Base-by-base conservation (phyloP, 2,329 filamentous ascomycete genomes). In the Phyllachora maydis region DNA sequence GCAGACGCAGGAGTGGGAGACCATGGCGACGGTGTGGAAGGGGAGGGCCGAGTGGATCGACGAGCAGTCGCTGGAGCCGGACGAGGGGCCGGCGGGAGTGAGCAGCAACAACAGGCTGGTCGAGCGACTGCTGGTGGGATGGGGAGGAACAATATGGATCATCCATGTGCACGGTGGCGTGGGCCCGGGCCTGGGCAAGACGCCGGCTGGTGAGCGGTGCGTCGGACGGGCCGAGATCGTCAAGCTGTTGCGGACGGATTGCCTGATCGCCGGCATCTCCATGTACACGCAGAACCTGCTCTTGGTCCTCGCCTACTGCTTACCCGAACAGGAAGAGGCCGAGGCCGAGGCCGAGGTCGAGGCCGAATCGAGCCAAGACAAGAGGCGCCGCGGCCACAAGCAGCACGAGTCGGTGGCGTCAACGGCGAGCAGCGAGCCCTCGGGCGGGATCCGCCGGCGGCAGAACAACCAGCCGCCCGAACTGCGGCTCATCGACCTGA, bases 211-310 rank as follows among this genome's bases (percentile, higher is more conserved):
- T 23, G 73, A 81, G 40, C 69, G 61, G 39, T 71, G 66, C 22
- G 63, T 75, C 35, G 85, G 81, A 15, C 73, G 69, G 35, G 83
- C 81, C 23, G 81, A 93, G 43, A 85, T 95, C 42, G 69, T 81
- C 31, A 90, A 91, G 49, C 83, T 85, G 78, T 90, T 95, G 49
- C 77, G 82, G 40, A 91, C 88, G 50, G 88, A 98, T 54, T 95
- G 88, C 57, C 82, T 92, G 46, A 81, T 98, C 56, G 92, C 88
- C 43, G 88, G 88, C 39, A 75, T 98, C 48, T 90, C 85, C 33
- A 62, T 98, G 49, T 95, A 93, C 68, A 92, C 82, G 43, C 79
- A 81, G 43, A 88, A 68, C 42, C 60, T 92, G 35, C 62, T 98
- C 47, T 65, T 92, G 38, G 75, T 95, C 39, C 73, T 98, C 51